Evolutionary conservation across 1,284 basidiomycete species (phyloP), one percentile per base, ranked within the genome.

Genomic region (Puccinia sorghi): DNA sequence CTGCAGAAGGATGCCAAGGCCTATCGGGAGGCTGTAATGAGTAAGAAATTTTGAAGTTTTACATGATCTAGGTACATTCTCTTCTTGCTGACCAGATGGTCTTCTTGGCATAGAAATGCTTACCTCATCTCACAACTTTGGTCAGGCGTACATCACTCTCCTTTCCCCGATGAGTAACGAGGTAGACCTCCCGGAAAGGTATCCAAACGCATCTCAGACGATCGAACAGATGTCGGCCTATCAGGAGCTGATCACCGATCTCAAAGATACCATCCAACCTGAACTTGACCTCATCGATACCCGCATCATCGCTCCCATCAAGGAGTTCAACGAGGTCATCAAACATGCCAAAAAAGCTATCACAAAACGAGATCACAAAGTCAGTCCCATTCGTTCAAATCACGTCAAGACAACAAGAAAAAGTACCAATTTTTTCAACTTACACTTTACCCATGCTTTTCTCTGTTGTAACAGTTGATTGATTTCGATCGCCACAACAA

Each of bases 401-500:
- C n/a, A 39, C 17, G 22, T 8, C 4, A 5, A 50, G 15, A 48
- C 32, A 48, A 46, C 17, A 7, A 25, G 6, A 52, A 32, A 46
- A 32, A 17, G 13, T 12, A 27, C 37, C 37, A 74, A 25, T 56
- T 43, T 12, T 67, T 20, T 48, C n/a, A 50, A 50, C 48, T 50
- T 4, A 50, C 39, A 11, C 17, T 32, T 59, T 69, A 54, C 15
- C 48, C 61, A 41, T 46, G 71, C 63, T 71, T 27, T 80, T 82
- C 54, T n/a, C n/a, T n/a, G 78, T 72, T 56, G n/a, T 17, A 54
- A 48, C 80, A 93, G 91, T 88, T 98, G 71, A 87, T 92, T 63
- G 97, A 99, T 85, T 99, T 91, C 82, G 97, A 99, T 86, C 91
- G 97, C 63, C 92, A 90, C 88, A 98, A 97, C 86, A 98, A 97